Evolutionary conservation across 768 basidiomycete genomes (phyloP).

Genomic region (Tubosaeta sp.): DNA sequence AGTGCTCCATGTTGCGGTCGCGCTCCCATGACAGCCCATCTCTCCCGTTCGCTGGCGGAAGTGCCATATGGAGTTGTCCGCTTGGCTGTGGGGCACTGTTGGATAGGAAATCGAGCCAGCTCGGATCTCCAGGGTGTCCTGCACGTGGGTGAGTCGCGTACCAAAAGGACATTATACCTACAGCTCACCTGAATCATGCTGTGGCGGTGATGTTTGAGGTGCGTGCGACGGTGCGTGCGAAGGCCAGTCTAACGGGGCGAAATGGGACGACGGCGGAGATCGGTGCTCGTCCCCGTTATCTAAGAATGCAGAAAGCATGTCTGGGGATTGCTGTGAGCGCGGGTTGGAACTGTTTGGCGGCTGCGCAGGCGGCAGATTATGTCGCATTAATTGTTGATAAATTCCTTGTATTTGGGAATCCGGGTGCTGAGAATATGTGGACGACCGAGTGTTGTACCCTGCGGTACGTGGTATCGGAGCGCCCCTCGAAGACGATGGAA

Average conservation of each 20-base stretch:
- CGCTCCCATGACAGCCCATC: constrained; percentile 31
- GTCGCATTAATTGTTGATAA: constrained; percentile 30
- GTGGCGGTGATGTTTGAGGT: constrained; percentile 15
- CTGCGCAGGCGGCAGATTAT: constrained; percentile 21
- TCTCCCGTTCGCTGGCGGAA: constrained; percentile 23
- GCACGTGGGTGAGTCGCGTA: background rate
- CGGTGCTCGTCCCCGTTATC: constrained; percentile 28
- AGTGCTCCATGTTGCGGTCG: constrained; percentile 28
- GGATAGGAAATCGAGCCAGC: constrained; percentile 32
- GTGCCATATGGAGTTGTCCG: constrained; percentile 27
- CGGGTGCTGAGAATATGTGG: constrained; percentile 26
- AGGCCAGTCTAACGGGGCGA: constrained; percentile 30
- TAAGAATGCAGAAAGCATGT: constrained; percentile 28
- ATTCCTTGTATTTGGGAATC: constrained; percentile 29
- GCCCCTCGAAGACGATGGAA: constrained; percentile 27
- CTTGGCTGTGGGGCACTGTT: constrained; percentile 23
- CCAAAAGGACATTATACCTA: background rate
- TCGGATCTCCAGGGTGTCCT: constrained; percentile 30
- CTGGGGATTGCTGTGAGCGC: constrained; percentile 25
- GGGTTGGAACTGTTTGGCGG: constrained; percentile 10
- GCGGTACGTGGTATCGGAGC: constrained; percentile 18
- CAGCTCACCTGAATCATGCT: constrained; percentile 24
- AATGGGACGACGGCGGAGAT: constrained; percentile 22
- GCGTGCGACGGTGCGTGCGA: constrained; percentile 27
- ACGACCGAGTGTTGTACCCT: constrained; percentile 25